Conservation (phyloP, 1,284 basidiomycete genomes). For the Schizopora paradoxa region DNA sequence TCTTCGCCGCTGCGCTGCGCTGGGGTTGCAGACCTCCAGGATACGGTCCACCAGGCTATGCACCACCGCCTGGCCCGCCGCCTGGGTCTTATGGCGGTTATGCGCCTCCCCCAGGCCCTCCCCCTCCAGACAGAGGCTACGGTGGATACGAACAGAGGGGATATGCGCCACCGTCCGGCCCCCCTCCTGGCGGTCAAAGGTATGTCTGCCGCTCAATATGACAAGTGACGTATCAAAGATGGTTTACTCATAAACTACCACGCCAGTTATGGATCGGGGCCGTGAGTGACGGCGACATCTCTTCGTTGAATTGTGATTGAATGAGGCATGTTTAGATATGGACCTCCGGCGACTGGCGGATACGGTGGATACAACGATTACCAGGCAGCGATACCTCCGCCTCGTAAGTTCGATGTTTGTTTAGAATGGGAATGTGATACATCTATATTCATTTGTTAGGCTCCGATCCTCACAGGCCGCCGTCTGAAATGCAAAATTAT, state of each 20-base stretch:
- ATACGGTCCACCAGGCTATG: slow-evolving; percentile 1
- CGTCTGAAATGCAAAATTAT: slow-evolving; percentile 59
- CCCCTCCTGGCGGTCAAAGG: slow-evolving; percentile 13
- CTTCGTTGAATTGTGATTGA: not conserved
- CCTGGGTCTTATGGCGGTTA: slow-evolving; percentile 19
- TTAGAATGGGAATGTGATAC: not conserved
- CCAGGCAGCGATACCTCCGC: slow-evolving; percentile 14
- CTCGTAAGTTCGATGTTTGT: slow-evolving; percentile 14
- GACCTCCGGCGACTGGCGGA: slow-evolving; percentile 6
- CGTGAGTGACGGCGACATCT: not conserved
- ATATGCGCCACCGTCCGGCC: slow-evolving; percentile 17
- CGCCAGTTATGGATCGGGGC: not conserved
- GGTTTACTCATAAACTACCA: not conserved
- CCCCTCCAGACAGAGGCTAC: not conserved
- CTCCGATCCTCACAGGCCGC: slow-evolving; percentile 49
- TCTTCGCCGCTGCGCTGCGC: too few relatives aligned
- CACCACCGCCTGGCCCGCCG: slow-evolving; percentile 22
- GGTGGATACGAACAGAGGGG: too few relatives aligned
- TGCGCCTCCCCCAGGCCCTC: not conserved
- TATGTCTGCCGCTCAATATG: not conserved
- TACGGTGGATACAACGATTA: slow-evolving; percentile 19
- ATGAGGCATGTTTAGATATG: not conserved
- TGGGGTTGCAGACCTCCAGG: slow-evolving; percentile 13
- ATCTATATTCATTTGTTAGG: slow-evolving; percentile 20
- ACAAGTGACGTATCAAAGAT: not conserved